Base-by-base conservation (phyloP, 495 filamentous ascomycete species). In the Aspergillus nidulans region DNA sequence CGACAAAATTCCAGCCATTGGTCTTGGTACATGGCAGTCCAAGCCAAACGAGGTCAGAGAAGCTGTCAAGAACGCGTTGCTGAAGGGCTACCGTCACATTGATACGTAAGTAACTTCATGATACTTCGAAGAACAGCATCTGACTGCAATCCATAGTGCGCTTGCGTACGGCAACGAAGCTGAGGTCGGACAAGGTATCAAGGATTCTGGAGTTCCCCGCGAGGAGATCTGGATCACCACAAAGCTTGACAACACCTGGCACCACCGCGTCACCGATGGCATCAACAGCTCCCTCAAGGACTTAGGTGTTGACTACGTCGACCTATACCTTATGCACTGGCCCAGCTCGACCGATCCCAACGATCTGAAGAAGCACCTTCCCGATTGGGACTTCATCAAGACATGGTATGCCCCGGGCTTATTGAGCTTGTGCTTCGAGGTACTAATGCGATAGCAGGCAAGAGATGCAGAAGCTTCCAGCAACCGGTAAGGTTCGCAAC, bases 291-390 rank as follows among this genome's bases (percentile, higher is more conserved):
- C 85, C 4, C 78, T 95, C 50, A 82, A 85, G 71, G 79, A 77
- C 60, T 77, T 96, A 19, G 85, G 81, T 9, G 72, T 81, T 18
- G 83, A 86, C 63, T 95, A 95, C 59, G 82, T 96, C 50, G 90
- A 96, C 62, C 77, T 95, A 23, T 95, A 88, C 70, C 82, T 95
- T 18, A 83, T 94, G 72, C 89, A 95, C 72, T 95, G 89, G 90
- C 90, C 90, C 73, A 69, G 72, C 54, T 77, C 77, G n/a, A 83
- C 79, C 44, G 80, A 83, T 64, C 81, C 81, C 40, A 68, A 73
- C 13, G 78, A 84, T 66, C 48, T 61, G 62, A 72, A 69, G 53
- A 83, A 84, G 73, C 79, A 82, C 61, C 66, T 77, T 12, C 79
- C 80, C 26, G 81, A 88, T 71, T 92, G 88, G 85, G 79, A 90